Evolutionary conservation across 768 basidiomycete species (phyloP).

Genomic region (Podaxis sp.): DNA sequence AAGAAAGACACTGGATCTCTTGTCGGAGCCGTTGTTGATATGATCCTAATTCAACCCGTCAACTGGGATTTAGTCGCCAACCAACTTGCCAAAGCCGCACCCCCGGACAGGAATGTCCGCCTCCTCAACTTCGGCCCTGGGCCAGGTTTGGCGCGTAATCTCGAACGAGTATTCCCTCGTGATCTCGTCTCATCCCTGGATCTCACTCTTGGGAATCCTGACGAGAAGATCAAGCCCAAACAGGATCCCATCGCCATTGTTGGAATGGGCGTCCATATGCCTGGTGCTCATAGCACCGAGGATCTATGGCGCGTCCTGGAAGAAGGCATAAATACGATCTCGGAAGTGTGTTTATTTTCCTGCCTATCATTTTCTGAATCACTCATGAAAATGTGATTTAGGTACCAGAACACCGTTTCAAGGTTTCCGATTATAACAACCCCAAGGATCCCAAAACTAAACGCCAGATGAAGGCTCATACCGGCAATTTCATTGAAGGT

Average conservation of each 20-base stretch:
- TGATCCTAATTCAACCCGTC: conserved; percentile 47
- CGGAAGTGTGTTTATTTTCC: conserved; percentile 41
- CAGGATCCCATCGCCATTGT: conserved; percentile 63
- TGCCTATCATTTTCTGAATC: conserved; percentile 5
- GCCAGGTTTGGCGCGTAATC: conserved; percentile 34
- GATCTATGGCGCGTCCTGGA: conserved; percentile 63
- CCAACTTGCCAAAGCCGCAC: conserved; percentile 24
- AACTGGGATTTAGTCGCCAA: conserved; percentile 45
- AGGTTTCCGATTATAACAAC: conserved; percentile 40
- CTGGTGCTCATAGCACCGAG: conserved; percentile 47
- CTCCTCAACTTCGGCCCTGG: conserved; percentile 52
- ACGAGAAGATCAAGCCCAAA: conserved; percentile 6
- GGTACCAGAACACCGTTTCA: conserved; percentile 67
- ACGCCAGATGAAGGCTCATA: conserved; percentile 45
- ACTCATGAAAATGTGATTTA: conserved; percentile 24
- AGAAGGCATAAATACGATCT: conserved; percentile 54
- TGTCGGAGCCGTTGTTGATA: conserved; percentile 40
- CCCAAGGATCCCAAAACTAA: conserved; percentile 33
- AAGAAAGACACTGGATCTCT: conserved; percentile 30
- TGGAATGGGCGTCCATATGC: conserved; percentile 67
- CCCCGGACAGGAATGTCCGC: conserved; percentile 23
- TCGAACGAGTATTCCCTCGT: conserved; percentile 34
- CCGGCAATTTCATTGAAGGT: conserved; percentile 64
- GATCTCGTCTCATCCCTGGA: conserved; percentile 22
- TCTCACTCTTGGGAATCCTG: conserved; percentile 16